A percentile compares a stretch with the other conserved stretches of the same genome.
These are phyloP conservation scores for Hypoxylon sp. DNA, from an alignment of 2,329 filamentous ascomycete species.

Conservation along the genomic window DNA sequence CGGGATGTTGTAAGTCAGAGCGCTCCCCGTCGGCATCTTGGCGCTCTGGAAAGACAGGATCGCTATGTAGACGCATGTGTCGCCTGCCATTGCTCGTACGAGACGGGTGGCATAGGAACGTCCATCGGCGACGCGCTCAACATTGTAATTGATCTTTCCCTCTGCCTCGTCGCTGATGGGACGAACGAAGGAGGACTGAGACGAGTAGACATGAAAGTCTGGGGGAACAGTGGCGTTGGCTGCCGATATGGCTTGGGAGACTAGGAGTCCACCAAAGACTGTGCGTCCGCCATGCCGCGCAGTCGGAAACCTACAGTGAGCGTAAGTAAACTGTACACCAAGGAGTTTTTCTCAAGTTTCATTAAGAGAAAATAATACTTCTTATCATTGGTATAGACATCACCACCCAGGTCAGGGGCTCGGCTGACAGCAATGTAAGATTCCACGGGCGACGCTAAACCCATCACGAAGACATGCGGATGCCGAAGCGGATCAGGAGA, in stretches of 20 bases:
- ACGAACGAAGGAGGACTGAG: constrained; percentile 29
- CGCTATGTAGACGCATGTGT: constrained; percentile 18
- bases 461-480: neutral
- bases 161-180: constrained; percentile 2
- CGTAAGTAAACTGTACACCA: neutral
- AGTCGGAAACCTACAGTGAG: neutral
- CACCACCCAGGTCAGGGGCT: neutral
- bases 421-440: neutral
- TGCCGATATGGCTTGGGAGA: constrained; percentile 26
- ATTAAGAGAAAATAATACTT: neutral
- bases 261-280: constrained; percentile 14
- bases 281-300: constrained; percentile 1
- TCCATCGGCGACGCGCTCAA: constrained; percentile 19
- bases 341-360: too few relatives aligned
- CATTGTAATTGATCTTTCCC: constrained; percentile 10
- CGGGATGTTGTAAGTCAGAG: neutral
- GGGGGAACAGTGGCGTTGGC: constrained; percentile 18
- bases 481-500: neutral
- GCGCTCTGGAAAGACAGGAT: constrained; percentile 16
- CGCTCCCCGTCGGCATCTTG: neutral
- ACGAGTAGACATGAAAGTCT: constrained; percentile 21
- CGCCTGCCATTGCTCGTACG: constrained; percentile 15
- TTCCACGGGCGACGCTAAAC: neutral
- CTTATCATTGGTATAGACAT: constrained; percentile 3
- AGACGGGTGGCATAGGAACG: constrained; percentile 24